Base-by-base conservation (phyloP, 371 early-diverging fungal genomes). In the Cladochytrium tenue region DNA sequence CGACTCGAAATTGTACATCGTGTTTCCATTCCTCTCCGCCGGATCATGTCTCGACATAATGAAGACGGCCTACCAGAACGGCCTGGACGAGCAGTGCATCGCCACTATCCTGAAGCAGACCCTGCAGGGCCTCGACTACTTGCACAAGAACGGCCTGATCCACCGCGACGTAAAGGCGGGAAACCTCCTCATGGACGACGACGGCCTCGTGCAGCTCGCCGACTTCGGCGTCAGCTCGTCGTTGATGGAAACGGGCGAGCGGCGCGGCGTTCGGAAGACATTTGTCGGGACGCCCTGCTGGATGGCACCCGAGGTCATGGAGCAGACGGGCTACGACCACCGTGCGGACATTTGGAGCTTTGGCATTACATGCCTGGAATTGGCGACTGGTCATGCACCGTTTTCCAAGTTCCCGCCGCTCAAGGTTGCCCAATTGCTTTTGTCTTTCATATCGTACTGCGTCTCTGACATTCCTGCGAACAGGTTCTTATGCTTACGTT, bases 321-420 rank as follows among this genome's bases (percentile, higher is more conserved):
- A 88, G 69, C 87, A 89, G 70, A 83, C 86, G 4, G 91, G 89
- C 5, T 94, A 95, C 75, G 90, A 92, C 68, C 90, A 85, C 71
- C 92, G 92, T 75, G 95, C 94, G 0, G 96, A 95, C 73, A 93
- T 93, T 60, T 95, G 95, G 93, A 89, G 90, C 62, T 92, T 95
- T 78, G 96, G 96, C 58, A 94, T 95, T 43, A 94, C 94, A 7
- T 88, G 92, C 0, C 76, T 94, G 50, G 96, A 95, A 71, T 78
- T 95, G 33, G 93, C 95, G 23, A 90, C 87, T 4, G 95, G 95
- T n/a, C 90, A 91, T 69, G 95, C 96, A 13, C 96, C 96, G 17
- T 93, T 92, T 77, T 93, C 95, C 20, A 93, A 93, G 72, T 92
- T 82, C 64, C 93, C 95, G 17, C 95, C 95, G 1, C 74, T 94